A percentile compares a stretch with the other conserved stretches of the same genome.
Conservation (phyloP, 192 early-diverging fungal species). For the Rhizoclosmatium globosum region DNA sequence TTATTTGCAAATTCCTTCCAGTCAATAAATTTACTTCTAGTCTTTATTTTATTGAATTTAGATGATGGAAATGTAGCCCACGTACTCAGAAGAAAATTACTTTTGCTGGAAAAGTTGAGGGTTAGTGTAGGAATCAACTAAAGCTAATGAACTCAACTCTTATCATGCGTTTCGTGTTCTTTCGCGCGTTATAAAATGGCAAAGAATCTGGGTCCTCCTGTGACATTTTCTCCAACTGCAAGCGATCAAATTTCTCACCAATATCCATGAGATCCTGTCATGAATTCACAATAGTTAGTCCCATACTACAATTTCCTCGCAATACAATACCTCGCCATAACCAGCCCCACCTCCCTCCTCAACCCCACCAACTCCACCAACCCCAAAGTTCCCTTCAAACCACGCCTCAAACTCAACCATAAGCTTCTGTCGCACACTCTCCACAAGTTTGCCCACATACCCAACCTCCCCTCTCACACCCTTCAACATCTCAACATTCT, state of each 20-base stretch:
- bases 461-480: conserved; percentile 54
- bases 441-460: conserved; percentile 64
- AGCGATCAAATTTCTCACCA: conserved; percentile 66
- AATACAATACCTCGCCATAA: conserved; percentile 11
- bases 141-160: conserved; percentile 28
- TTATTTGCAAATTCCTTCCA: too few species aligned
- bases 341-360: conserved; percentile 18
- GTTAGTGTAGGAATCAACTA: background rate
- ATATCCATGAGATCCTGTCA: conserved; percentile 65
- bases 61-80: background rate
- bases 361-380: conserved; percentile 33
- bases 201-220: conserved; percentile 65
- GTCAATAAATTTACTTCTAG: background rate
- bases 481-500: conserved; percentile 48
- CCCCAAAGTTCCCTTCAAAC: conserved; percentile 60
- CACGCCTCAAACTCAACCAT: conserved; percentile 69
- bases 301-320: background rate
- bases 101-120: background rate
- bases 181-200: conserved; percentile 67
- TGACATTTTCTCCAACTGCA: conserved; percentile 68
- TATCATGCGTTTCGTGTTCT: conserved; percentile 52
- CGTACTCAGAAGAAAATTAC: background rate
- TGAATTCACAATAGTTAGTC: background rate
- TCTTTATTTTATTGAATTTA: background rate
- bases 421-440: conserved; percentile 64